Conservation (phyloP, 305 asterid genomes). For the Euphrasia arctica region DNA sequence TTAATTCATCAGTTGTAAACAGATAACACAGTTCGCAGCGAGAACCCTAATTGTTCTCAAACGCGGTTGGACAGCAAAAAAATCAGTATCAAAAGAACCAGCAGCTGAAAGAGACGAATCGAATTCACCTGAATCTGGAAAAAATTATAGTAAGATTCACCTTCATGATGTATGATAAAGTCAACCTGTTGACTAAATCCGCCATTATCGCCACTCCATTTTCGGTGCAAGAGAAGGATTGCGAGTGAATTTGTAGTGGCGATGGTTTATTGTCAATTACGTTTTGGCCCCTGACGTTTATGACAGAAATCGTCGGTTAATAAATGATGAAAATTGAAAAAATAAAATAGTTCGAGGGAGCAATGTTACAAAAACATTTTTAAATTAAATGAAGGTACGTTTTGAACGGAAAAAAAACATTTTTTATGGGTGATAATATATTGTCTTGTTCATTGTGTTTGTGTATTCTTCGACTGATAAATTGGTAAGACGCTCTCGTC, state of each 20-base stretch:
- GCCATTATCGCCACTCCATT: constrained; percentile 36
- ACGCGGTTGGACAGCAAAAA: constrained; percentile 1
- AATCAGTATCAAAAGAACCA: constrained; percentile 12
- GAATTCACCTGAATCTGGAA: constrained; percentile 23
- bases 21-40: constrained; percentile 8
- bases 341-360: too few relatives aligned
- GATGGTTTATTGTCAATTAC: neutral
- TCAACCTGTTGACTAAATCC: constrained; percentile 34
- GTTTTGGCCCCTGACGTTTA: constrained; percentile 3
- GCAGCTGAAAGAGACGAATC: constrained; percentile 14
- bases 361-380: too few relatives aligned
- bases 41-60: constrained; percentile 35
- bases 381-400: too few relatives aligned
- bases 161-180: constrained; percentile 27
- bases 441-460: too few relatives aligned
- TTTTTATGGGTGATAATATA: too few relatives aligned
- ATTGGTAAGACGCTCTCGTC: too few relatives aligned
- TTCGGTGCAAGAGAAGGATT: constrained; percentile 13
- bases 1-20: constrained; percentile 1
- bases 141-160: constrained; percentile 14
- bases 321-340: neutral
- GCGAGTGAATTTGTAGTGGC: neutral
- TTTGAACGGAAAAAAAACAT: too few relatives aligned
- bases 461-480: too few relatives aligned
- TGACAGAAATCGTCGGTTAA: neutral